phyloP scores from a whole-genome alignment of 805 yeast species.

The Candida nemodendra region DNA sequence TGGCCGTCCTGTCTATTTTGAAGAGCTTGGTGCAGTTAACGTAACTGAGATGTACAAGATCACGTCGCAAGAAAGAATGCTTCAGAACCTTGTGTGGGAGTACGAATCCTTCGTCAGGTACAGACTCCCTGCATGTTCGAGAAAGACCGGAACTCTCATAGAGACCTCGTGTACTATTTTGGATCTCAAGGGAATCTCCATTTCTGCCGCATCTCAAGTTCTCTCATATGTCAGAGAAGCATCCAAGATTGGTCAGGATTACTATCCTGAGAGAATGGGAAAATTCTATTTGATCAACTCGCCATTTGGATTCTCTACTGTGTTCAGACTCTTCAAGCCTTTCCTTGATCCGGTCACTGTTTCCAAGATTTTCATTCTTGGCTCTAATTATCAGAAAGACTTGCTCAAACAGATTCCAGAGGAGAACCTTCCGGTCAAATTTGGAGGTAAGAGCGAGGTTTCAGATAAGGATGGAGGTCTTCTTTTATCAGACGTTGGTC shows the following conservation, averaged over 20 bases:
- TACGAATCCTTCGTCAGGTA: conserved; percentile 83
- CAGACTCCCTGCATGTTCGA: conserved; percentile 93
- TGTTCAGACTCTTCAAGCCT: conserved; percentile 86
- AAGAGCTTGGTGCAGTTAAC: conserved; percentile 90
- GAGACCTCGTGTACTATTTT: conserved; percentile 97
- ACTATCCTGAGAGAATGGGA: conserved; percentile 99
- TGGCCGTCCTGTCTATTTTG: conserved; percentile 94
- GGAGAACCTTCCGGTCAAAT: conserved; percentile 86
- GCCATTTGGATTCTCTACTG: conserved; percentile 95
- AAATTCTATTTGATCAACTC: conserved; percentile 94
- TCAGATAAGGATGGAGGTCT: conserved; percentile 73
- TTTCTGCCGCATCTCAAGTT: conserved; percentile 81
- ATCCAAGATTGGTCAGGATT: conserved; percentile 91
- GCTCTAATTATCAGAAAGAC: conserved; percentile 75
- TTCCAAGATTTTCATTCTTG: conserved; percentile 85
- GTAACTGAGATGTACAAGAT: conserved; percentile 87
- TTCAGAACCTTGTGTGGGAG: conserved; percentile 95
- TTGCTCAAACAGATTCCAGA: conserved; percentile 89
- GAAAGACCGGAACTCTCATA: conserved; percentile 70
- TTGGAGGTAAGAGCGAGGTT: conserved; percentile 79
- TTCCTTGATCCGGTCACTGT: conserved; percentile 98
- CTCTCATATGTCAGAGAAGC: conserved; percentile 89
- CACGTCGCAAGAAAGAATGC: conserved; percentile 94
- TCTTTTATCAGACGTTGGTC: conserved; percentile 87
- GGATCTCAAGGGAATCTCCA: conserved; percentile 92